Evolutionary conservation across 441 rosid genomes (phyloP), one percentile per base, ranked within the genome.

Genomic region (Populus tomentosa): DNA sequence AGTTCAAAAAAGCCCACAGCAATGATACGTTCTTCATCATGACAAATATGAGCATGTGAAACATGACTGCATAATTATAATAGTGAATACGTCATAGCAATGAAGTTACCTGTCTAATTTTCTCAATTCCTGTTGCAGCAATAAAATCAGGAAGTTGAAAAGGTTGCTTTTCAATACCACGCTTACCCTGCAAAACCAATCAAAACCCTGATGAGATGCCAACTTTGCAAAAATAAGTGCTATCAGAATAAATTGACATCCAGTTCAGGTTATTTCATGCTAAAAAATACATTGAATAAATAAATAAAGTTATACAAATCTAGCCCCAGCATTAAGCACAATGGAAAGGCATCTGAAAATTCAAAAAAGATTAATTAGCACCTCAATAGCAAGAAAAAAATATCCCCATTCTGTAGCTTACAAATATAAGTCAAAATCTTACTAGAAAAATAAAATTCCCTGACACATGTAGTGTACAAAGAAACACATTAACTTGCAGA

Each of bases 91-190:
- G 5, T 28, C 3, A 14, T 11, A 10, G 8, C 66, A 71, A 61
- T n/a, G 56, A 24, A 72, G 7, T 36, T 85, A 96, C 99, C 98
- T 96, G 98, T 89, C 99, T 89, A 74, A 96, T 96, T 87, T 96
- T 96, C 86, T 96, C 95, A 69, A 96, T 96, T 82, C 99, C 99
- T 6, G 98, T 96, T 24, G 98, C 98, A 76, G 99, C 99, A 85
- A 96, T 96, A 82, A 96, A 96, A 89, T 94, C 98, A 68, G 99
- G 99, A 85, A 96, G 97, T 84, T 94, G 98, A 83, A 96, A 96
- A 69, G 98, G 98, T 75, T 86, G 97, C 82, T 96, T 96, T 89
- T 96, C 98, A 66, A 96, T 96, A 80, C 99, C 99, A 72, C 99
- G 98, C 80, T 96, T 96, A 20, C 98, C 99, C 99, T 96, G 88